These are phyloP conservation scores for Hura crepitans DNA, from an alignment of 441 rosid species.

Conservation along the genomic window DNA sequence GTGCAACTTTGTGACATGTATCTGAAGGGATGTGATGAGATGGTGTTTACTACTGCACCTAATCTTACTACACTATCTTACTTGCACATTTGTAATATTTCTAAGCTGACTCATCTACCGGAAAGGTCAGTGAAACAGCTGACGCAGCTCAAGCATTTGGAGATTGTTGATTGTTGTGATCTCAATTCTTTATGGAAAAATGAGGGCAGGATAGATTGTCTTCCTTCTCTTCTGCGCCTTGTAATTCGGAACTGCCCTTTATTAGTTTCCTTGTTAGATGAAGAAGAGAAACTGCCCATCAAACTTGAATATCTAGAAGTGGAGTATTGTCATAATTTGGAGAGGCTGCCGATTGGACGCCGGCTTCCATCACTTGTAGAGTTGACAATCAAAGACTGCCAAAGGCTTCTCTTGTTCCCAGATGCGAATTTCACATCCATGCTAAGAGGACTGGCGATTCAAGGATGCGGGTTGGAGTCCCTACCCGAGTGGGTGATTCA, in stretches of 20 bases:
- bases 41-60: neutral
- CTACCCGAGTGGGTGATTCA: conserved; percentile 1
- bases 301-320: conserved; percentile 5
- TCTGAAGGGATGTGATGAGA: neutral
- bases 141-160: neutral
- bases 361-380: neutral
- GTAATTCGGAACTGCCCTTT: conserved; percentile 2
- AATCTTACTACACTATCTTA: conserved; percentile 1
- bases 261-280: conserved; percentile 2
- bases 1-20: neutral
- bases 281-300: conserved; percentile 2
- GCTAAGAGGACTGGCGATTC: conserved; percentile 5
- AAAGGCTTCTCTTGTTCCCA: neutral
- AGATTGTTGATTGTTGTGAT: conserved; percentile 2
- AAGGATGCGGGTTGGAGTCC: conserved; percentile 1
- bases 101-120: neutral
- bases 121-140: neutral
- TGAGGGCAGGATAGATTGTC: neutral
- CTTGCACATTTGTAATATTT: neutral
- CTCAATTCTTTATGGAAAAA: neutral
- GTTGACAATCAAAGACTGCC: conserved; percentile 2
- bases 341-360: neutral
- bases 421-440: neutral
- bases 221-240: neutral
- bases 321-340: neutral